phyloP scores from a whole-genome alignment of 768 basidiomycete species.

The Filobasidium floriforme region DNA sequence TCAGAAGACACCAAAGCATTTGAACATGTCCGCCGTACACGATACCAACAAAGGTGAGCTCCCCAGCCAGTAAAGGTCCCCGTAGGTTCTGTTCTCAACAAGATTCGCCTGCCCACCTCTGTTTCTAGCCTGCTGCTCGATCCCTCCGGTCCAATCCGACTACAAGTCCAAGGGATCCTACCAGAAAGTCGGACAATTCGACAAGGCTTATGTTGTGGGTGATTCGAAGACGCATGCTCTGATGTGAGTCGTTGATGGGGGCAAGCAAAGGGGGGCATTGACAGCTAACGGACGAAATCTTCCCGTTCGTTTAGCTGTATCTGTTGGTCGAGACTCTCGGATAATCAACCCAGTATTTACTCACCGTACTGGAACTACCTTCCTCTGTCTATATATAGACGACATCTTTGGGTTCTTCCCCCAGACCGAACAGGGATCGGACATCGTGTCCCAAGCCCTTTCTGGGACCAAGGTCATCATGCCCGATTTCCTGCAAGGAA shows the following conservation, averaged over 20 bases:
- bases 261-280: not conserved
- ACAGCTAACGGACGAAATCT: not conserved
- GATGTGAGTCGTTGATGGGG: constrained; percentile 2
- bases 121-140: constrained; percentile 18
- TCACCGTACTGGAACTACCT: no score
- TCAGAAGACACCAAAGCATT: no score
- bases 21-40: no score
- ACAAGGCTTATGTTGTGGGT: constrained; percentile 36
- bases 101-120: no score
- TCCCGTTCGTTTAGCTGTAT: not conserved
- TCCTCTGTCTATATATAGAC: constrained; percentile 44
- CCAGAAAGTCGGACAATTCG: constrained; percentile 27
- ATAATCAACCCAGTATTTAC: not conserved
- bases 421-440: constrained; percentile 61
- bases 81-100: no score
- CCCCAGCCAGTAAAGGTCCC: no score
- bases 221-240: constrained; percentile 20
- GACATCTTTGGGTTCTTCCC: constrained; percentile 65
- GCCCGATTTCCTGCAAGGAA: constrained; percentile 60
- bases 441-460: constrained; percentile 52
- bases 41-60: no score
- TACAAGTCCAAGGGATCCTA: constrained; percentile 32
- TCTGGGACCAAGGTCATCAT: constrained; percentile 56
- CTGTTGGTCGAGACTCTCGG: not conserved
- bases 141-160: constrained; percentile 25